Conservation (phyloP, 2,329 filamentous ascomycete genomes). For the Diaporthe aspalathi region DNA sequence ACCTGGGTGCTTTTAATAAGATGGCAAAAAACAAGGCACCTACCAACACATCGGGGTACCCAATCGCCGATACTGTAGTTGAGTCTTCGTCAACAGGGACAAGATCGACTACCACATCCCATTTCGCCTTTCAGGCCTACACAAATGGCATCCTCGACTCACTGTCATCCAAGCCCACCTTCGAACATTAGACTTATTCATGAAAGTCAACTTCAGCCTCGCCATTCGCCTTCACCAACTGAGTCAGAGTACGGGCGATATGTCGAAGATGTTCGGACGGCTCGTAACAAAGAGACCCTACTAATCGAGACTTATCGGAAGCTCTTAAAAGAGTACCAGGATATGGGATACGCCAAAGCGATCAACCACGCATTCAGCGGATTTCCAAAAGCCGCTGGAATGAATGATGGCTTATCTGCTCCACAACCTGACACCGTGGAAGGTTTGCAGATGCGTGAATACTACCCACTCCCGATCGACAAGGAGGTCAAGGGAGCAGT, state of each 20-base stretch:
- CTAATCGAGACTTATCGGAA: background rate
- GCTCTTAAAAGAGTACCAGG: background rate
- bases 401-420: constrained; percentile 45
- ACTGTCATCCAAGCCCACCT: background rate
- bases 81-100: background rate
- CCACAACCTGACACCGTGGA: constrained; percentile 47
- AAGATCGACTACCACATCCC: background rate
- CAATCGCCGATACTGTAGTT: background rate
- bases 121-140: background rate
- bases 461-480: background rate
- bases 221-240: background rate
- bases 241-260: background rate
- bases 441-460: constrained; percentile 31
- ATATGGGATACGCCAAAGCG: background rate
- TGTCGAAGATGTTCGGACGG: background rate
- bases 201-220: background rate
- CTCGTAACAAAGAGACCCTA: background rate
- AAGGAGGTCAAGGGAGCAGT: constrained; percentile 39
- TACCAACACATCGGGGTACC: background rate
- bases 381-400: constrained; percentile 44
- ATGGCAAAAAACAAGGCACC: background rate
- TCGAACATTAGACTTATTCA: background rate
- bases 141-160: background rate
- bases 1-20: background rate
- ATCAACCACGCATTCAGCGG: constrained; percentile 4